phyloP scores from a whole-genome alignment of 2,329 filamentous ascomycete genomes.

The Monosporascus ibericus region DNA sequence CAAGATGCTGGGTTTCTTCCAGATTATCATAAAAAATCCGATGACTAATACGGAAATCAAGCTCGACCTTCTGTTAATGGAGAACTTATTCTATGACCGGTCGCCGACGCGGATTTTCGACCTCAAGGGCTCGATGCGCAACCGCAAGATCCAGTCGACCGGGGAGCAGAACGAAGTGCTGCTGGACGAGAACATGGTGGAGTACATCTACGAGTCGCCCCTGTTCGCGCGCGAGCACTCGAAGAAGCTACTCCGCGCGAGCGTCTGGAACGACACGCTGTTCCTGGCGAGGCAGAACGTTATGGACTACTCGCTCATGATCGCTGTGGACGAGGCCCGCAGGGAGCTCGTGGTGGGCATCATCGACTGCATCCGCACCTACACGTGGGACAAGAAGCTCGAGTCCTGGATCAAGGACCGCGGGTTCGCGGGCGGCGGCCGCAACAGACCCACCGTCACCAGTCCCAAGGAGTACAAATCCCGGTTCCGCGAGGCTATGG shows the following conservation, averaged over 20 bases:
- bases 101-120: slow-evolving; percentile 87
- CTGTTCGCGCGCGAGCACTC: slow-evolving; percentile 93
- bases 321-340: slow-evolving; percentile 83
- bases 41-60: slow-evolving; percentile 88
- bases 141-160: slow-evolving; percentile 92
- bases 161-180: slow-evolving; percentile 95
- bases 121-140: slow-evolving; percentile 96
- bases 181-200: slow-evolving; percentile 96
- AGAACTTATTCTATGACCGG: slow-evolving; percentile 96
- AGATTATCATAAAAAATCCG: slow-evolving; percentile 94
- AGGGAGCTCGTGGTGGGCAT: slow-evolving; percentile 96
- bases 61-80: slow-evolving; percentile 90
- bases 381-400: slow-evolving; percentile 99
- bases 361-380: slow-evolving; percentile 96
- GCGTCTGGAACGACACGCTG: slow-evolving; percentile 95
- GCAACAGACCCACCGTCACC: slow-evolving; percentile 88
- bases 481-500: slow-evolving; percentile 94
- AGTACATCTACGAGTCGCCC: slow-evolving; percentile 96
- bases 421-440: slow-evolving; percentile 68
- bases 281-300: slow-evolving; percentile 94
- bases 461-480: slow-evolving; percentile 97
- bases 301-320: slow-evolving; percentile 99
- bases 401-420: slow-evolving; percentile 99
- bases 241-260: slow-evolving; percentile 84
- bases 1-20: slow-evolving; percentile 98